A percentile compares a stretch with the other conserved stretches of the same genome.
Evolutionary conservation across 2,329 filamentous ascomycete species (phyloP).

Genomic region (Aspergillus amoenus): DNA sequence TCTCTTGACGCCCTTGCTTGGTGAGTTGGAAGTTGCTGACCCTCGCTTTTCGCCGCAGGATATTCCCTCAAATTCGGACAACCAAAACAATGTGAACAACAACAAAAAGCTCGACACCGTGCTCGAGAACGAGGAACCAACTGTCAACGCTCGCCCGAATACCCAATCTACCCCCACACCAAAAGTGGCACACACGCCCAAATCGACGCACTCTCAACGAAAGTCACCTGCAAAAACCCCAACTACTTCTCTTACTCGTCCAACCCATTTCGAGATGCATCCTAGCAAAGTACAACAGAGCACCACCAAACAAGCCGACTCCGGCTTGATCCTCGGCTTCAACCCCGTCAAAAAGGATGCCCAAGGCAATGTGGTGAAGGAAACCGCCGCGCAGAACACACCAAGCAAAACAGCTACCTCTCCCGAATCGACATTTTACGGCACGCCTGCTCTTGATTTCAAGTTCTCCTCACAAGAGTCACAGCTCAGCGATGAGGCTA

Average conservation of each 20-base stretch:
- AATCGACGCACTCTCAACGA: slow-evolving; percentile 17
- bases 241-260: slow-evolving; percentile 64
- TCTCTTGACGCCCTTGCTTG: slow-evolving; percentile 8
- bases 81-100: slow-evolving; percentile 5
- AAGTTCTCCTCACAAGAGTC: slow-evolving; percentile 45
- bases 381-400: slow-evolving; percentile 33
- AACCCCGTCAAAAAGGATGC: slow-evolving; percentile 62
- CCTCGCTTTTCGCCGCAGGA: slow-evolving; percentile 11
- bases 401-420: slow-evolving; percentile 43
- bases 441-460: slow-evolving; percentile 48
- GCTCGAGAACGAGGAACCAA: slow-evolving; percentile 48
- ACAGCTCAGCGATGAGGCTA: slow-evolving; percentile 51
- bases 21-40: slow-evolving; percentile 1
- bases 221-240: slow-evolving; percentile 14
- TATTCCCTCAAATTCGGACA: slow-evolving; percentile 5
- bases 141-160: slow-evolving; percentile 29
- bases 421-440: slow-evolving; percentile 34
- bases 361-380: slow-evolving; percentile 36
- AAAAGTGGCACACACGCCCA: slow-evolving; percentile 22
- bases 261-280: slow-evolving; percentile 82
- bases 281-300: slow-evolving; percentile 76
- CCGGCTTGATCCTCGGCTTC: slow-evolving; percentile 80
- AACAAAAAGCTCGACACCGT: slow-evolving; percentile 44
- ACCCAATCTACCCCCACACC: slow-evolving; percentile 9
- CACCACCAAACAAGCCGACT: slow-evolving; percentile 74